Evolutionary conservation across 176 grass and related monocot species (phyloP), one percentile per base, ranked within the genome.

Genomic region (Oryza officinalis): DNA sequence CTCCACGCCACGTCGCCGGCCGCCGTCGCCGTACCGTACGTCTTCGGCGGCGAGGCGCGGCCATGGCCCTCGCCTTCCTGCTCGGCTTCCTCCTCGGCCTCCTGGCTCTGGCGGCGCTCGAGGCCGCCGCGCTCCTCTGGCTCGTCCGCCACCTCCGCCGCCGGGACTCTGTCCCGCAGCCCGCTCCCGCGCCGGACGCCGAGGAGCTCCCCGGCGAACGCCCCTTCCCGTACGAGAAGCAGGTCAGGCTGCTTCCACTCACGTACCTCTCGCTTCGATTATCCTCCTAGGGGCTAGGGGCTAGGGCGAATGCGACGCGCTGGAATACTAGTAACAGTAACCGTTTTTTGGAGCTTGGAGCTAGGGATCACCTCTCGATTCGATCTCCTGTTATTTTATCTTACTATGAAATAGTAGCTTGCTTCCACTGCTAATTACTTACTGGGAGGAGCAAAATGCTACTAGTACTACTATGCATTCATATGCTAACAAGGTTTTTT

Each of bases 71-170:
- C 47, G 74, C 72, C 46, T 93, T 95, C 93, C 83, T 88, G 14
- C 8, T 59, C 44, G 95, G 95, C 0, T 95, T 95, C 69, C 69
- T 98, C 59, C 27, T 89, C 67, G 96, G 96, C 17, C 22, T 85
- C 37, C 50, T 88, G 10, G 68, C 79, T 57, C 91, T 98, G 25
- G 60, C 84, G 1, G 83, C 86, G 27, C 71, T 86, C 33, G 93
- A 95, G 91, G 87, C 30, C 0, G 84, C 80, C 1, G 89, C 76
- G 52, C 10, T 85, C 14, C 74, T 98, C 1, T 85, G 79, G 57
- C 5, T 83, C 5, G 6, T 93, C 54, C 76, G 76, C 87, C 87
- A 63, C 41, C 88, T 98, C 43, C 79, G 69, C 78, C 86, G 87
- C 50, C 81, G 78, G 65, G 69, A 83, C 27, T 35, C 8, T 1